Base-by-base conservation (phyloP, 2,329 filamentous ascomycete genomes). In the Aspergillus proliferans region DNA sequence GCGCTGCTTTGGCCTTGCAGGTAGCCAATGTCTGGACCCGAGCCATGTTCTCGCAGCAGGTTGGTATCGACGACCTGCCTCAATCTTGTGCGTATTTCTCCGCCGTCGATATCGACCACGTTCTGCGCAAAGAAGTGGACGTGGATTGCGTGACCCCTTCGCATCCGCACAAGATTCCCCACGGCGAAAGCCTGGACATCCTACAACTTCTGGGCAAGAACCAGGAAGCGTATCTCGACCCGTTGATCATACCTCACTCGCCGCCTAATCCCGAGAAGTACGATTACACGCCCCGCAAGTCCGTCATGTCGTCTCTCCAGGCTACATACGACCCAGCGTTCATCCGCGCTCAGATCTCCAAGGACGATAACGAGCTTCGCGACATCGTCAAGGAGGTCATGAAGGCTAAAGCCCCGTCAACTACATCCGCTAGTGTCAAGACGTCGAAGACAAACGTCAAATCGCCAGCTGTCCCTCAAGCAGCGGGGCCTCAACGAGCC, bases 101-200 rank as follows among this genome's bases (percentile, higher is more conserved):
- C 1, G 92, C 93, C 3, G 83, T 98, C 5, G 93, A 98, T 63
- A 88, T 98, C 56, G 93, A 98, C 63, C 85, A 89, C 59, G 91
- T 98, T 3, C 77, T 98, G n/a, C 82, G 93, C 46, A 98, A 98
- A 67, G 93, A 98, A 69, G 94, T 98, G 3, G 87, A 98, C 67
- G 95, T 98, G 88, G 87, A 95, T 63, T 98, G 93, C 66, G 72
- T 97, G 40, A 98, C 93, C 0, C 93, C 93, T 1, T 93, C 87
- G 40, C 87, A 98, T 67, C 79, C 80, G 0, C 77, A 79, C 0
- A 77, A 85, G 26, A 97, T 98, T 39, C 79, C 87, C 0, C 86
- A 84, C 1, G 93, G 94, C 33, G 91, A 97, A 70, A 90, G 83
- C 52, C 69, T 98, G 7, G 91, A 95, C 64, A 95, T 98, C 47